These are phyloP conservation scores for Psophocarpus tetragonolobus DNA, from an alignment of 306 rosid genomes.

Conservation along the genomic window DNA sequence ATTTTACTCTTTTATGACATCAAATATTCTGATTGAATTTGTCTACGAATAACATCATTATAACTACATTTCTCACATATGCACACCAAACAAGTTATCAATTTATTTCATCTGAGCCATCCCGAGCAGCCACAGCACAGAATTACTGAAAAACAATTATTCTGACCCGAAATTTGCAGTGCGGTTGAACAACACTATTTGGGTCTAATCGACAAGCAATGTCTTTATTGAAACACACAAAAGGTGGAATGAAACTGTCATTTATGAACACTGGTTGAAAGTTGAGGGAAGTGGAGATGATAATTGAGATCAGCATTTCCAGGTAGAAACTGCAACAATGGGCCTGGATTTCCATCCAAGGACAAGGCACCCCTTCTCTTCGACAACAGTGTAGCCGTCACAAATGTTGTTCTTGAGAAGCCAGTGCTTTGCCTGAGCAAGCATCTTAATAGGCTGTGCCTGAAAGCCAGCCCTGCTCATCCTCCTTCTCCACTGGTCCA, in stretches of 20 bases:
- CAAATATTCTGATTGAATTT: no score
- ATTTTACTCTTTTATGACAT: no score
- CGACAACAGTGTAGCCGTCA: constrained; percentile 71
- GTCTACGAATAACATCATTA: no score
- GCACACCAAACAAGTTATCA: constrained; percentile 42
- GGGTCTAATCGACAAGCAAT: constrained; percentile 31
- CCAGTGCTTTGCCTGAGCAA: constrained; percentile 79
- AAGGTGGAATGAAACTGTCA: constrained; percentile 23
- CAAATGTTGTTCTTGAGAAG: constrained; percentile 51
- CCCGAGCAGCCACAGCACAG: constrained; percentile 27
- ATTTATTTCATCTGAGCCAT: constrained; percentile 49
- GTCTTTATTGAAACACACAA: constrained; percentile 3
- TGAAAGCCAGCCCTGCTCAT: constrained; percentile 91
- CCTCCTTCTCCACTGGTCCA: constrained; percentile 87
- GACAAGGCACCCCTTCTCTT: constrained; percentile 87
- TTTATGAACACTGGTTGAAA: constrained; percentile 39
- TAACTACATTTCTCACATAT: constrained; percentile 25
- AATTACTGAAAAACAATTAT: constrained; percentile 23
- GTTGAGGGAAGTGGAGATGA: background rate
- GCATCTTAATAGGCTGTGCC: constrained; percentile 64
- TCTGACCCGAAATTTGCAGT: constrained; percentile 31
- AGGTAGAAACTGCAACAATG: constrained; percentile 85
- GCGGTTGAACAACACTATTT: constrained; percentile 20
- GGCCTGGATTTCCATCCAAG: constrained; percentile 94
- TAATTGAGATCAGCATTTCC: constrained; percentile 65